Conservation (phyloP, 768 basidiomycete species). For the Austroboletus eburneus region DNA sequence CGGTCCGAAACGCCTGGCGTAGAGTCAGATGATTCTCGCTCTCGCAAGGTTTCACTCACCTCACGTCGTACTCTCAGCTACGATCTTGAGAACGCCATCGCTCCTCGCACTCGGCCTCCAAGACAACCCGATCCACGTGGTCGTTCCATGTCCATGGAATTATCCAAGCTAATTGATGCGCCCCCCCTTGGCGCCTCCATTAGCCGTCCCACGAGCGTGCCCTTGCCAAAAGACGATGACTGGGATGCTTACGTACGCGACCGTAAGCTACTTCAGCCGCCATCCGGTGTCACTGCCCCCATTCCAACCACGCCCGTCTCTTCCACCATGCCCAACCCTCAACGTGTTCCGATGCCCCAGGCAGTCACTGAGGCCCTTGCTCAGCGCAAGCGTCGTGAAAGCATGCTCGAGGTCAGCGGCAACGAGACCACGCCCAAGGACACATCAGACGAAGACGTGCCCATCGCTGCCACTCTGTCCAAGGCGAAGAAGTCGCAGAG, state of each 20-base stretch:
- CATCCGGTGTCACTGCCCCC: conserved; percentile 74
- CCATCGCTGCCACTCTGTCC: conserved; percentile 25
- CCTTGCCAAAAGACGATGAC: conserved; percentile 62
- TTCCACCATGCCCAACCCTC: conserved; percentile 30
- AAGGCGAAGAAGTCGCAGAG: conserved; percentile 18
- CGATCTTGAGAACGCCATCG: conserved; percentile 53
- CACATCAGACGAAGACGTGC: conserved; percentile 32
- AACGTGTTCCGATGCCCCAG: conserved; percentile 54
- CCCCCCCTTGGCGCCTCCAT: conserved; percentile 50
- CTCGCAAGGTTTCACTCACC: conserved; percentile 60
- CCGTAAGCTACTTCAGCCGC: conserved; percentile 79
- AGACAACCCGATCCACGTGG: conserved; percentile 64
- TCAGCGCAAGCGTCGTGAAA: conserved; percentile 69
- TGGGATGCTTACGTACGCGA: conserved; percentile 89
- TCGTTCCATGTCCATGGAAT: conserved; percentile 71
- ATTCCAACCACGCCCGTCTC: conserved; percentile 57
- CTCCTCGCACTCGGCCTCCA: conserved; percentile 65
- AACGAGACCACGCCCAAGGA: conserved; percentile 31
- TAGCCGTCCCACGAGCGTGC: conserved; percentile 66
- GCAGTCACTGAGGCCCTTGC: conserved; percentile 75
- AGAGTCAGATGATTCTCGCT: conserved; percentile 51
- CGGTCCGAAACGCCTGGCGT: conserved; percentile 61
- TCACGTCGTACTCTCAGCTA: conserved; percentile 67
- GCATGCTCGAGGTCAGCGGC: conserved; percentile 47
- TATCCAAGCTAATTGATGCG: conserved; percentile 44